These are phyloP conservation scores for Discostella stelligera DNA, from an alignment of 352 stramenopile species.

Conservation along the genomic window DNA sequence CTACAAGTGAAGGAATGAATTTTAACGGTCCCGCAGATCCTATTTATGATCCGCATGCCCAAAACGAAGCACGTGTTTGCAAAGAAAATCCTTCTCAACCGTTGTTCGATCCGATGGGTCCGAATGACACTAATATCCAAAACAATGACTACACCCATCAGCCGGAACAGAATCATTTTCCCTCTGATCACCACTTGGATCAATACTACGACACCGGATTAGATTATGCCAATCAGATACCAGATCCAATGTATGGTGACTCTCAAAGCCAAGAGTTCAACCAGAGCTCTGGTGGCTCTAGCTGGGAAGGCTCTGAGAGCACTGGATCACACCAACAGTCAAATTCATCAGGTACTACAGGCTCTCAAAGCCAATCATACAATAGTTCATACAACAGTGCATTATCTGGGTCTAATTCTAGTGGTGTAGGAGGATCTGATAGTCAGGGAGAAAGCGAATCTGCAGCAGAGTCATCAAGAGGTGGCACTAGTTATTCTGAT, in stretches of 20 bases:
- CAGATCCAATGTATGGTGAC: constrained; percentile 53
- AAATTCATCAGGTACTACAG: constrained; percentile 8
- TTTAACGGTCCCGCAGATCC: constrained; percentile 47
- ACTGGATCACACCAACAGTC: constrained; percentile 33
- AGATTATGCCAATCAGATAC: constrained; percentile 45
- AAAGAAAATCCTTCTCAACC: constrained; percentile 23
- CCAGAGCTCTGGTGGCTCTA: background rate
- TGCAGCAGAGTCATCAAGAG: constrained; percentile 8
- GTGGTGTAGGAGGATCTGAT: constrained; percentile 6
- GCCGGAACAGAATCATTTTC: constrained; percentile 8
- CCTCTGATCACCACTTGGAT: constrained; percentile 46
- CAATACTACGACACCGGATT: constrained; percentile 47
- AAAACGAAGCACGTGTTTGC: constrained; percentile 47
- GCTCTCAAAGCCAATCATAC: constrained; percentile 13
- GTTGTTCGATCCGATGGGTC: constrained; percentile 12
- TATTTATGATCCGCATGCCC: constrained; percentile 47
- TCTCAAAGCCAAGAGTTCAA: constrained; percentile 38
- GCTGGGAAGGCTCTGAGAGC: constrained; percentile 20
- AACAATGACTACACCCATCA: constrained; percentile 21
- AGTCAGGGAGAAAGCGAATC: background rate
- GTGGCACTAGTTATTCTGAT: constrained; percentile 7
- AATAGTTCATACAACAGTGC: constrained; percentile 1
- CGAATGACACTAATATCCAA: constrained; percentile 14
- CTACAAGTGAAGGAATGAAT: constrained; percentile 54
- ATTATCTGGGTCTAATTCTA: background rate